Evolutionary conservation across 371 early-diverging fungal genomes (phyloP).

Genomic region (Mortierella sp.): DNA sequence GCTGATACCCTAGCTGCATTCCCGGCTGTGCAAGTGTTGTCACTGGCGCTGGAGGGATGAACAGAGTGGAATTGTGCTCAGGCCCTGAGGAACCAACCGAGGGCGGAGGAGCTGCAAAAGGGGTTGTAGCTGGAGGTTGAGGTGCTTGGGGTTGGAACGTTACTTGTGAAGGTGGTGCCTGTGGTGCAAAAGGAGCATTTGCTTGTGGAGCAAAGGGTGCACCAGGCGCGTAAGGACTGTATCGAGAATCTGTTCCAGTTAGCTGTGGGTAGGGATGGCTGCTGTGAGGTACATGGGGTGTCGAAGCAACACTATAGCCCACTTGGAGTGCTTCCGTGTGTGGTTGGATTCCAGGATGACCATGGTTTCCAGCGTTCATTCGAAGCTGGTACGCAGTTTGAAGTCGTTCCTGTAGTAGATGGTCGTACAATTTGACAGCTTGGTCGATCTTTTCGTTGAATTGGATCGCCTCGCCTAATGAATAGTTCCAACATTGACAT

Average conservation of each 20-base stretch:
- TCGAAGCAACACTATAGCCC: conserved; percentile 6
- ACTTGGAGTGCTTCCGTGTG: conserved; percentile 10
- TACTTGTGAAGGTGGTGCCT: conserved; percentile 8
- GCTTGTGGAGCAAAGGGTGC: conserved; percentile 17
- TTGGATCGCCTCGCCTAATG: conserved; percentile 66
- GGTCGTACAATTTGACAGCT: conserved; percentile 85
- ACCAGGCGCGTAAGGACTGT: conserved; percentile 14
- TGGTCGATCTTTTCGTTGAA: conserved; percentile 79
- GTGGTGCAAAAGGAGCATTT: conserved; percentile 10
- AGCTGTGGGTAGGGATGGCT: conserved; percentile 26
- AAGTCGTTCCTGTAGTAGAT: conserved; percentile 78
- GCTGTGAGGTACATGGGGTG: conserved; percentile 2
- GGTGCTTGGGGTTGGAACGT: conserved; percentile 18
- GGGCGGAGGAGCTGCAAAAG: conserved; percentile 13
- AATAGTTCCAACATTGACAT: not conserved
- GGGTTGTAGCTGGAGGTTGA: conserved; percentile 13
- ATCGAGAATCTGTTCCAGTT: conserved; percentile 22
- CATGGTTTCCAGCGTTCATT: conserved; percentile 27
- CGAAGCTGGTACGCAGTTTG: conserved; percentile 52
- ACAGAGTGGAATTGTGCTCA: conserved; percentile 7
- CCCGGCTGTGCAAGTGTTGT: too few species aligned
- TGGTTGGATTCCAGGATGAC: conserved; percentile 17
- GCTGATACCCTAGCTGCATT: conserved; percentile 4
- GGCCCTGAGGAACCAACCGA: not conserved
- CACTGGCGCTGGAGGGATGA: conserved; percentile 7